These are phyloP conservation scores for Acorus gramineus DNA, from an alignment of 106 monocot genomes.

Conservation along the genomic window DNA sequence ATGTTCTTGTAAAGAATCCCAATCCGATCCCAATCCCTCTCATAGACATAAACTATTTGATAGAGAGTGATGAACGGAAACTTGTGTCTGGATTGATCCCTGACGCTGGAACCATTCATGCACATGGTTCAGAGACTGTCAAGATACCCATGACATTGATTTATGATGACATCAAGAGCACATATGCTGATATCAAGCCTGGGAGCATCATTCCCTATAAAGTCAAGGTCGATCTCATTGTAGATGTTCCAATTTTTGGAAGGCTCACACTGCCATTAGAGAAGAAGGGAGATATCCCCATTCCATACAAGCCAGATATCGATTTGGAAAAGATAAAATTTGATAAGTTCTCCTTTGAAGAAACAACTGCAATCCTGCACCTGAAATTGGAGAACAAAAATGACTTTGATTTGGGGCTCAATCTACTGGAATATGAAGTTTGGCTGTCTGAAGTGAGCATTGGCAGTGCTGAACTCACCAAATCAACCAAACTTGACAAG, in stretches of 20 bases:
- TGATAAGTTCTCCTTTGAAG: conserved; percentile 59
- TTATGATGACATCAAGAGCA: conserved; percentile 63
- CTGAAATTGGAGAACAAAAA: conserved; percentile 80
- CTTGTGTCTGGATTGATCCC: conserved; percentile 82
- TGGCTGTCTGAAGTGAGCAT: conserved; percentile 67
- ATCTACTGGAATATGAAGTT: conserved; percentile 60
- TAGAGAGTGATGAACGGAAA: conserved; percentile 74
- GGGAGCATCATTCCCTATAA: conserved; percentile 71
- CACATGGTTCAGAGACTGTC: conserved; percentile 74
- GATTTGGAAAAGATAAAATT: conserved; percentile 64
- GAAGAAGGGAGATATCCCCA: conserved; percentile 64
- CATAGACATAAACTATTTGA: conserved; percentile 62
- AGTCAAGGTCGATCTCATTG: conserved; percentile 48
- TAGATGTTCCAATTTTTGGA: conserved; percentile 63
- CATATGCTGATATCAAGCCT: conserved; percentile 65
- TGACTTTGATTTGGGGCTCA: conserved; percentile 70
- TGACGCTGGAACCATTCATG: conserved; percentile 77
- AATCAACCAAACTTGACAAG: conserved; percentile 44
- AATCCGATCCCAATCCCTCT: conserved; percentile 80
- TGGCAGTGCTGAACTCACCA: conserved; percentile 41
- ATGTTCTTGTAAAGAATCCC: conserved; percentile 63
- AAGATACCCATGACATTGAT: conserved; percentile 64
- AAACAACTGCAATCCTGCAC: conserved; percentile 57
- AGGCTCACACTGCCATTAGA: conserved; percentile 56
- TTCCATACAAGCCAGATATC: conserved; percentile 76